Evolutionary conservation across 176 grass and related monocot species (phyloP).

Genomic region (Chloris gayana): DNA sequence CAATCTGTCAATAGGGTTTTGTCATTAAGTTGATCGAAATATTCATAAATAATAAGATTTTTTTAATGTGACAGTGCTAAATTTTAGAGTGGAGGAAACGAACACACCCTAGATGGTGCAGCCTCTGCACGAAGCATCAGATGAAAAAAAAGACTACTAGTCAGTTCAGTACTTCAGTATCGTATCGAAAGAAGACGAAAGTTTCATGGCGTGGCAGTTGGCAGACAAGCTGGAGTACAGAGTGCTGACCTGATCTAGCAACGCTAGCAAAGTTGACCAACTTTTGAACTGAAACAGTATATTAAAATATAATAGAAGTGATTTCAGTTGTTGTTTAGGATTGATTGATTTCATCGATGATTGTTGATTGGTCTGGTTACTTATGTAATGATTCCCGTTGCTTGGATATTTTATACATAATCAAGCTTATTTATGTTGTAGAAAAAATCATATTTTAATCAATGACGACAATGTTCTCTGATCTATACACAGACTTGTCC

Average conservation of each 20-base stretch:
- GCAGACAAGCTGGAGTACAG: no score
- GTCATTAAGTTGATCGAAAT: no score
- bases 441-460: neutral
- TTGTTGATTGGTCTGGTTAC: neutral
- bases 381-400: neutral
- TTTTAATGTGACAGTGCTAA: no score
- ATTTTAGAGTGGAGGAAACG: no score
- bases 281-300: conserved; percentile 1
- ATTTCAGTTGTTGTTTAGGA: neutral
- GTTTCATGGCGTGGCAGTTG: neutral
- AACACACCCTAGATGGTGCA: conserved; percentile 38
- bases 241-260: no score
- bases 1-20: no score
- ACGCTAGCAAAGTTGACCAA: conserved; percentile 11
- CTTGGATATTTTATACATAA: neutral
- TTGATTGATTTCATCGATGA: neutral
- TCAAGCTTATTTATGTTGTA: neutral
- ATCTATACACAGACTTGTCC: neutral
- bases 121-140: conserved; percentile 27
- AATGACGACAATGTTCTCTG: neutral
- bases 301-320: neutral
- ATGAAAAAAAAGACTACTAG: neutral
- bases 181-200: neutral
- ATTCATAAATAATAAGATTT: no score
- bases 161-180: neutral